Evolutionary conservation across 2,329 filamentous ascomycete genomes (phyloP).

Genomic region (Teratosphaeria gauchensis): DNA sequence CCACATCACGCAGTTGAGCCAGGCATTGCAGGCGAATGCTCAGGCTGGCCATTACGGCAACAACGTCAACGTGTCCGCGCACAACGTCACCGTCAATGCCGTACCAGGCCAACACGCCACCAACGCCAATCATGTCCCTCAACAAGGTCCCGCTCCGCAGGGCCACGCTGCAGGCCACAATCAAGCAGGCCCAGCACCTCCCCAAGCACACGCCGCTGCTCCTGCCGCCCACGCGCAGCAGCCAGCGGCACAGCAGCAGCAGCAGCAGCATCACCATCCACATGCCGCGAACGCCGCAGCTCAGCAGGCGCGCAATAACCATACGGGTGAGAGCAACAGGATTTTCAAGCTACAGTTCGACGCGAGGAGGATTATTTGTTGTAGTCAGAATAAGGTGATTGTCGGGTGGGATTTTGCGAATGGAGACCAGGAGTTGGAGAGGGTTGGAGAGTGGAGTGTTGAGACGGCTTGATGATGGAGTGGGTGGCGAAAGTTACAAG

Average conservation of each 20-base stretch:
- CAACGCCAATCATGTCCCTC: not conserved
- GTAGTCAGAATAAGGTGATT: constrained; percentile 81
- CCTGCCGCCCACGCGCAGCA: too few species aligned
- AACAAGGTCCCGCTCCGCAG: not conserved
- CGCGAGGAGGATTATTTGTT: constrained; percentile 84
- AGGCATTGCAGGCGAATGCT: not conserved
- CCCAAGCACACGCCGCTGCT: too few species aligned
- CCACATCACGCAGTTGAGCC: not conserved
- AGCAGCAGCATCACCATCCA: not conserved
- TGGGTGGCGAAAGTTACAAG: not conserved
- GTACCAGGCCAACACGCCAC: not conserved
- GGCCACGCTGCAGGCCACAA: not conserved
- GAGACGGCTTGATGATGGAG: constrained; percentile 15
- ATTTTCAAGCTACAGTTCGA: constrained; percentile 98
- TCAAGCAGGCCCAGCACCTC: not conserved
- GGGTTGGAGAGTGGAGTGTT: constrained; percentile 24
- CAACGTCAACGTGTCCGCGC: not conserved
- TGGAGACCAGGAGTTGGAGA: constrained; percentile 55
- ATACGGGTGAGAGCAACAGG: constrained; percentile 38
- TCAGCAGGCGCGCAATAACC: constrained; percentile 10
- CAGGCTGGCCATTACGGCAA: not conserved
- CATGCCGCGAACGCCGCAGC: constrained; percentile 16
- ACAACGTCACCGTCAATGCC: not conserved
- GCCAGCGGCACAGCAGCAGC: not conserved
- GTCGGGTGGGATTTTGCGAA: constrained; percentile 98